Percentiles rank a stretch among this genome's conserved stretches.
Conservation (phyloP, 2,329 filamentous ascomycete genomes). For the Chaetomium strumarium region DNA sequence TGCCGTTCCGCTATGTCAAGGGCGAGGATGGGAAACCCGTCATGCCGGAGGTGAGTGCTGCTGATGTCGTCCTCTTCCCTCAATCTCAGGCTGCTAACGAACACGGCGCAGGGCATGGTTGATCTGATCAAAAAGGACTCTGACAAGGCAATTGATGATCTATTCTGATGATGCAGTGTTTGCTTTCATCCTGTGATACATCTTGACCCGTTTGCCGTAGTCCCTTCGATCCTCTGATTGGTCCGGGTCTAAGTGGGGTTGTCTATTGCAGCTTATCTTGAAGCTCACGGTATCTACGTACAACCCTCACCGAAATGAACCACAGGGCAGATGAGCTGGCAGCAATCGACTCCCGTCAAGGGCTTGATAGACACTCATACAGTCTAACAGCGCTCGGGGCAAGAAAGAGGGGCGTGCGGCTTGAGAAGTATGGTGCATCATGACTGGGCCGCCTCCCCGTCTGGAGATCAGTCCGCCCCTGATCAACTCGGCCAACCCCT, state of each 20-base stretch:
- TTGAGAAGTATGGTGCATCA: conserved; percentile 2
- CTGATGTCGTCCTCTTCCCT: conserved; percentile 12
- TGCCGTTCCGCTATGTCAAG: conserved; percentile 96
- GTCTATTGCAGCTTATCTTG: conserved; percentile 23
- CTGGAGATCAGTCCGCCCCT: conserved; percentile 57
- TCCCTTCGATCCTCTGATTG: neutral
- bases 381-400: too few species aligned
- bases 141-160: conserved; percentile 82
- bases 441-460: conserved; percentile 36
- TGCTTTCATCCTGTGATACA: neutral
- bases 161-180: conserved; percentile 51
- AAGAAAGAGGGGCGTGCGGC: neutral
- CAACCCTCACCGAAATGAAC: neutral
- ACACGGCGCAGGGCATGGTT: conserved; percentile 73
- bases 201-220: neutral
- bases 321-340: neutral
- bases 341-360: neutral
- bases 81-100: neutral
- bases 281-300: too few species aligned
- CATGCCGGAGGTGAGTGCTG: conserved; percentile 72
- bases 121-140: conserved; percentile 90
- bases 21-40: conserved; percentile 69
- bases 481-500: conserved; percentile 69
- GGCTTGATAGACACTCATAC: neutral
- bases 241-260: conserved; percentile 15